These are phyloP conservation scores for Candida boleticola DNA, from an alignment of 805 yeast genomes.

Conservation along the genomic window DNA sequence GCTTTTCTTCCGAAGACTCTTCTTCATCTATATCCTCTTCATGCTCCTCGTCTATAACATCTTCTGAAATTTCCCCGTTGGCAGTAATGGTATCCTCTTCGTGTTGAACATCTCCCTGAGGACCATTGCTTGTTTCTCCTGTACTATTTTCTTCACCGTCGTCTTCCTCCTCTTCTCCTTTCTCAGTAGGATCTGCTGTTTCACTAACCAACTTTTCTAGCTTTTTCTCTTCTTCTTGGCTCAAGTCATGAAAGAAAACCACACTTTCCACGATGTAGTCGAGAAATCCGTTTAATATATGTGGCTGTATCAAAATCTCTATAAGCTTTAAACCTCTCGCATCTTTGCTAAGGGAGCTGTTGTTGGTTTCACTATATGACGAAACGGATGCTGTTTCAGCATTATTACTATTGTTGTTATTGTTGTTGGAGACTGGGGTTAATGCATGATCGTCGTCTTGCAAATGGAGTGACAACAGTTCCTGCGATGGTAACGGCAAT, in stretches of 20 bases:
- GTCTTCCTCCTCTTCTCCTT: slow-evolving; percentile 9
- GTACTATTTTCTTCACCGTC: slow-evolving; percentile 5
- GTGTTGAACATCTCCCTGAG: not conserved
- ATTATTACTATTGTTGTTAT: slow-evolving; percentile 10
- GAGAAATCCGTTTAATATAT: slow-evolving; percentile 64
- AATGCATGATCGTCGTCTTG: slow-evolving; percentile 1
- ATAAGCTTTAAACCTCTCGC: slow-evolving; percentile 54
- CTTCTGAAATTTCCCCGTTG: not conserved
- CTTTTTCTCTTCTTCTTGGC: not conserved
- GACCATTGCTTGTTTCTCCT: slow-evolving; percentile 9
- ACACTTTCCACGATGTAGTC: slow-evolving; percentile 59
- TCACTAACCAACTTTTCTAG: too few species aligned
- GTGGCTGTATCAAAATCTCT: slow-evolving; percentile 78
- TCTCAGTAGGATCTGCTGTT: not conserved
- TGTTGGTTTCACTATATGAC: slow-evolving; percentile 26
- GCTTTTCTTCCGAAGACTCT: slow-evolving; percentile 31
- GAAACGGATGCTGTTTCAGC: slow-evolving; percentile 36
- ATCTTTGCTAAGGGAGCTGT: slow-evolving; percentile 25
- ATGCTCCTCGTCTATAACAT: slow-evolving; percentile 4
- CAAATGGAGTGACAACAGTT: slow-evolving; percentile 1
- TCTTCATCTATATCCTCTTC: slow-evolving; percentile 14
- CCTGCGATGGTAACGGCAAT: not conserved
- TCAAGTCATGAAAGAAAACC: slow-evolving; percentile 35
- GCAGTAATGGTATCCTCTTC: not conserved
- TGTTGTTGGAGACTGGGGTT: not conserved